A percentile compares a stretch with the other conserved stretches of the same genome.
These are phyloP conservation scores for Tricholoma bakamatsutake DNA, from an alignment of 768 basidiomycete species.

Conservation along the genomic window DNA sequence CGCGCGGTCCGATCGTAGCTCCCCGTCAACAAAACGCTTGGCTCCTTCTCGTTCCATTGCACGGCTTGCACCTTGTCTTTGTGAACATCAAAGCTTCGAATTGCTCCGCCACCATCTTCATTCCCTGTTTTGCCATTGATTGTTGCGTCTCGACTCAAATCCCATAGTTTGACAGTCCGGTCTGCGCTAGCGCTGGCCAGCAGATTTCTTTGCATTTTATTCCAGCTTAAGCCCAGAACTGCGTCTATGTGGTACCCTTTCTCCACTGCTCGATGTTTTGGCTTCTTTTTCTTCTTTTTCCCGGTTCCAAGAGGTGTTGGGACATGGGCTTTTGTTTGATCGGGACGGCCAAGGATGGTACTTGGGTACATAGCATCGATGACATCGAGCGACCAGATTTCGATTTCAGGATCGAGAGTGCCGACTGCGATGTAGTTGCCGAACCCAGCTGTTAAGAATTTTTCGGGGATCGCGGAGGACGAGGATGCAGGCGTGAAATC, in stretches of 20 bases:
- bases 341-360: conserved; percentile 85
- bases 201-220: conserved; percentile 80
- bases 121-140: conserved; percentile 28
- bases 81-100: conserved; percentile 82
- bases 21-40: conserved; percentile 87
- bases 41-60: conserved; percentile 88
- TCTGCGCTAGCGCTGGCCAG: conserved; percentile 92
- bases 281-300: conserved; percentile 93
- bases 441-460: conserved; percentile 29
- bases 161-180: conserved; percentile 96
- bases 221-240: conserved; percentile 92
- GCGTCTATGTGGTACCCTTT: conserved; percentile 87
- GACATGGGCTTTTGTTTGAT: conserved; percentile 73
- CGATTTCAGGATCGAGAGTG: conserved; percentile 95
- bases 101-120: conserved; percentile 53
- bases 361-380: conserved; percentile 94
- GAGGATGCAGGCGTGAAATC: conserved; percentile 80
- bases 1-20: conserved; percentile 95
- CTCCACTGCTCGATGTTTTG: conserved; percentile 55
- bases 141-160: conserved; percentile 67
- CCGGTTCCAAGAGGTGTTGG: conserved; percentile 83
- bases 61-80: conserved; percentile 96
- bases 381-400: conserved; percentile 95
- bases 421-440: conserved; percentile 96
- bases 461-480: conserved; percentile 24